phyloP scores from a whole-genome alignment of 306 rosid species.

The Casuarina glauca region DNA sequence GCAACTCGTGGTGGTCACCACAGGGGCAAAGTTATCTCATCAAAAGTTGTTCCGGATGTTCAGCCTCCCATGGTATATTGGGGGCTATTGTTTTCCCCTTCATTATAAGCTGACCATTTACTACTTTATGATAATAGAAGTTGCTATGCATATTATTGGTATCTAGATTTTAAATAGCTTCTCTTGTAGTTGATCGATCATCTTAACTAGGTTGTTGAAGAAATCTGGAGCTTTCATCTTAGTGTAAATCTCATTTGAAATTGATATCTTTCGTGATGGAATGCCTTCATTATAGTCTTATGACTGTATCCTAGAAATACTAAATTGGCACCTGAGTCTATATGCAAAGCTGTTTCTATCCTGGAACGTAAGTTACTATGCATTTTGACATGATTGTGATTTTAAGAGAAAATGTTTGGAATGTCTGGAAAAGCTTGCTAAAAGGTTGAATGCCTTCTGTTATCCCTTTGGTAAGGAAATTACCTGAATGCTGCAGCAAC shows the following conservation, averaged over 20 bases:
- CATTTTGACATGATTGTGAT: background rate
- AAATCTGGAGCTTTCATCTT: background rate
- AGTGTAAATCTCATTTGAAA: background rate
- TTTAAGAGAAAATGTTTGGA: background rate
- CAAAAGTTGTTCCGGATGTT: constrained; percentile 68
- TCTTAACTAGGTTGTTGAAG: background rate
- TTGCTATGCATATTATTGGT: background rate
- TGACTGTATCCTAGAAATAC: background rate
- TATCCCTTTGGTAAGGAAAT: background rate
- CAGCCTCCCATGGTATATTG: constrained; percentile 78
- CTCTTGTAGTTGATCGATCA: background rate
- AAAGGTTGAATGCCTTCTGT: background rate
- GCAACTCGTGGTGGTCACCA: constrained; percentile 88
- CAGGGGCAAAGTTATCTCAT: constrained; percentile 69
- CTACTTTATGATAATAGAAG: background rate
- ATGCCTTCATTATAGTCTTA: background rate
- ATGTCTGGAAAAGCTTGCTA: background rate
- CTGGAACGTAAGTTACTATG: background rate
- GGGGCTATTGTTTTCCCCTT: constrained; percentile 4
- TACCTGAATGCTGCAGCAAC: background rate
- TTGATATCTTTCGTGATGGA: background rate
- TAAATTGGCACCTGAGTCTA: background rate
- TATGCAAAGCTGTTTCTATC: background rate
- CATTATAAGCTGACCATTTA: background rate
- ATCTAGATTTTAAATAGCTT: background rate